Conservation (phyloP, 768 basidiomycete genomes). For the Termitomyces sp. region DNA sequence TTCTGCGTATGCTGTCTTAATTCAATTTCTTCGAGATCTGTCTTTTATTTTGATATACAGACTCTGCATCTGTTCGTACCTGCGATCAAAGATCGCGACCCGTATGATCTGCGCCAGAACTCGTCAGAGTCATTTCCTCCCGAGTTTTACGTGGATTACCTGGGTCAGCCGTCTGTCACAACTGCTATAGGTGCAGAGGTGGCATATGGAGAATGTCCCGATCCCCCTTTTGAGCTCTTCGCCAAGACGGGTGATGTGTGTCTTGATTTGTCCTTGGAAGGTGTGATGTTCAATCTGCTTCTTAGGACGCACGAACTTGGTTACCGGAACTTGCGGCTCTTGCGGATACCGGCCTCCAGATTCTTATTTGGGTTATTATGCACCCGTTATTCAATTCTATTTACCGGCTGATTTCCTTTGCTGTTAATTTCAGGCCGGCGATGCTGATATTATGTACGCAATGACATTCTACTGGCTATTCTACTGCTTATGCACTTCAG, state of each 20-base stretch:
- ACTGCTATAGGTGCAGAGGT: constrained; percentile 37
- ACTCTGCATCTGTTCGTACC: constrained; percentile 40
- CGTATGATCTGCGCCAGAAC: constrained; percentile 55
- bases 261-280: constrained; percentile 19
- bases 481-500: constrained; percentile 14
- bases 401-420: constrained; percentile 7
- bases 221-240: constrained; percentile 36
- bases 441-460: constrained; percentile 47
- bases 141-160: constrained; percentile 47
- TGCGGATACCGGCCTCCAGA: constrained; percentile 35
- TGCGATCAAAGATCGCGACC: constrained; percentile 46
- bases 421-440: constrained; percentile 29
- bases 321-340: constrained; percentile 44
- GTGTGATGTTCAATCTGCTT: constrained; percentile 13
- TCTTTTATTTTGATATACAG: constrained; percentile 19
- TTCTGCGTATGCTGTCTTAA: constrained; percentile 42
- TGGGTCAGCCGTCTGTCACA: constrained; percentile 29
- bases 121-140: constrained; percentile 49
- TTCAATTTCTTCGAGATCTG: neutral
- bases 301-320: constrained; percentile 46
- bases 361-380: constrained; percentile 42
- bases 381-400: neutral
- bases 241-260: constrained; percentile 51
- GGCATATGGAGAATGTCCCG: constrained; percentile 43
- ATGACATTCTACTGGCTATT: neutral